These are phyloP conservation scores for Sphagnurus paluster DNA, from an alignment of 1,284 basidiomycete genomes.

Conservation along the genomic window DNA sequence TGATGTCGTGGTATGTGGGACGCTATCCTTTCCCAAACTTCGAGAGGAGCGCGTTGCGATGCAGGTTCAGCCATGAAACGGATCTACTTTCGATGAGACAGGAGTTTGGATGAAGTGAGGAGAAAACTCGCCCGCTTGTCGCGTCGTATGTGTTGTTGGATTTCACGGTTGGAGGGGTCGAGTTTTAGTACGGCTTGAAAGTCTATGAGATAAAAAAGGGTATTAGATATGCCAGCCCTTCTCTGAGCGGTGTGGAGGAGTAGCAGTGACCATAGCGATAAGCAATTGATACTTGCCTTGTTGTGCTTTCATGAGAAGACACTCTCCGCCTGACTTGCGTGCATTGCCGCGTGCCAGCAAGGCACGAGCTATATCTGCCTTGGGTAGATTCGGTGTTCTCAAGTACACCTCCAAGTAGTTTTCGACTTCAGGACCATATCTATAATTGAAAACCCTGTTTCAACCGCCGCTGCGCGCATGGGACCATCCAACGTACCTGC, in stretches of 20 bases:
- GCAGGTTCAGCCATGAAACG: constrained; percentile 54
- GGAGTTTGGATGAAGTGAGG: not conserved
- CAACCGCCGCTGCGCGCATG: too few relatives aligned
- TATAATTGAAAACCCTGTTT: too few relatives aligned
- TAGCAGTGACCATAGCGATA: not conserved
- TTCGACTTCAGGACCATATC: constrained; percentile 64
- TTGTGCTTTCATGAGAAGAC: constrained; percentile 53
- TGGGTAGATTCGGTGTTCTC: constrained; percentile 54
- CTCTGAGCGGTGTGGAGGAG: too few relatives aligned
- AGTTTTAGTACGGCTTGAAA: constrained; percentile 57
- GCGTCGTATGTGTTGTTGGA: constrained; percentile 49
- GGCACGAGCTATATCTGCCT: constrained; percentile 50
- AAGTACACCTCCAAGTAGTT: constrained; percentile 64
- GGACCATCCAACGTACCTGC: constrained; percentile 37
- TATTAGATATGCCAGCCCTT: not conserved
- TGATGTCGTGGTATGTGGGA: constrained; percentile 60
- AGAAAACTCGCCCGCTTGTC: constrained; percentile 40
- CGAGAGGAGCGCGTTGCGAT: constrained; percentile 56
- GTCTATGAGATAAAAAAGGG: too few relatives aligned
- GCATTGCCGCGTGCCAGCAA: constrained; percentile 59
- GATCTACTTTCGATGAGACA: constrained; percentile 35
- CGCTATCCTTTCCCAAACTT: constrained; percentile 69
- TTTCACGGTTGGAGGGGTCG: constrained; percentile 56
- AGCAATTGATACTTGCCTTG: constrained; percentile 40
- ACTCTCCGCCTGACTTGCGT: constrained; percentile 52